These are phyloP conservation scores for Tulasnella sp. DNA, from an alignment of 768 basidiomycete genomes.

Conservation along the genomic window DNA sequence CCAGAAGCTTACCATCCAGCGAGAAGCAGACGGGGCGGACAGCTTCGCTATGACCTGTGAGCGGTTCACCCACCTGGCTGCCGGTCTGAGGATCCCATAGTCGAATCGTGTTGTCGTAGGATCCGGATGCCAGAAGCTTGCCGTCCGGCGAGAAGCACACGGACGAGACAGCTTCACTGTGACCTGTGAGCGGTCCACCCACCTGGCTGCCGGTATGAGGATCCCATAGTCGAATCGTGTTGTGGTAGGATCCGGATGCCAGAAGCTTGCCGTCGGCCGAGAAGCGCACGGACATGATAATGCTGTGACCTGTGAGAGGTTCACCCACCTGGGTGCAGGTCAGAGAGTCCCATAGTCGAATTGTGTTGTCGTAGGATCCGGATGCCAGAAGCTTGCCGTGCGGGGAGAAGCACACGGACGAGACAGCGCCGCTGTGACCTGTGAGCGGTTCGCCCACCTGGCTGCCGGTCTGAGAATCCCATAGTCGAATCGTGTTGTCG, in stretches of 20 bases:
- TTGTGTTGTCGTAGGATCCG: slow-evolving; percentile 8
- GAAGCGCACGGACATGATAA: slow-evolving; percentile 42
- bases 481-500: slow-evolving; percentile 21
- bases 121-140: neutral
- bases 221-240: slow-evolving; percentile 33
- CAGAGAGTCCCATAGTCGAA: slow-evolving; percentile 86
- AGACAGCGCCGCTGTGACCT: neutral
- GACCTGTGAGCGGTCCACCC: slow-evolving; percentile 1
- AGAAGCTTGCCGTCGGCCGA: slow-evolving; percentile 30
- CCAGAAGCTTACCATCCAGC: slow-evolving; percentile 1
- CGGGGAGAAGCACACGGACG: neutral
- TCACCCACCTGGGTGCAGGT: slow-evolving; percentile 86
- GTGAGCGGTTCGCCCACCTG: slow-evolving; percentile 10
- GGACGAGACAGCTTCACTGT: neutral
- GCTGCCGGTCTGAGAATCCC: slow-evolving; percentile 43
- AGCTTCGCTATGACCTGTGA: neutral
- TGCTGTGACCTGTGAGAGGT: slow-evolving; percentile 87
- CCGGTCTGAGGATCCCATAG: neutral
- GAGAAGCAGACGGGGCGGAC: slow-evolving; percentile 5
- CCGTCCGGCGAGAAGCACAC: neutral
- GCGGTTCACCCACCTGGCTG: neutral
- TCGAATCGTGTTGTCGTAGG: neutral
- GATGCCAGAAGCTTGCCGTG: slow-evolving; percentile 26
- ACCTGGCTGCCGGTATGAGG: neutral
- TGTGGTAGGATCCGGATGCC: slow-evolving; percentile 30